Conservation (phyloP, 208 protist species). For the Crithidia brevicula region DNA sequence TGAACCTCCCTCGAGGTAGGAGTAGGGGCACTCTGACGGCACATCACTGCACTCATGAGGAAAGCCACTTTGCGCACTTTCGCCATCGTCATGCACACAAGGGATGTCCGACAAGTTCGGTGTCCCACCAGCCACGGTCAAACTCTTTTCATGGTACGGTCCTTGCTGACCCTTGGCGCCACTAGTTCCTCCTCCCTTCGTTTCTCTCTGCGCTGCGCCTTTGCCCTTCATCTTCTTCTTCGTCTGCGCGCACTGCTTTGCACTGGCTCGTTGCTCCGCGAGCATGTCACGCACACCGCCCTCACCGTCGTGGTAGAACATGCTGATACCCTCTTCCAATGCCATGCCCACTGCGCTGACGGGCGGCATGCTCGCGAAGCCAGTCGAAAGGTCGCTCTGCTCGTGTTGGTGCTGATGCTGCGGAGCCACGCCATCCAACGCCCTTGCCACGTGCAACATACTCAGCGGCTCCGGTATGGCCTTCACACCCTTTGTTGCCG, state of each 20-base stretch:
- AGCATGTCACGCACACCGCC: background rate
- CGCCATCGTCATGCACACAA: background rate
- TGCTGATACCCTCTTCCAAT: slow-evolving; percentile 1
- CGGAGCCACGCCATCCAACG: background rate
- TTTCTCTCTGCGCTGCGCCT: background rate
- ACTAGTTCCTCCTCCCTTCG: background rate
- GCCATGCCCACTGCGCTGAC: background rate
- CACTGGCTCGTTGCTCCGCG: too few relatives aligned
- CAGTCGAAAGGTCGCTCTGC: background rate
- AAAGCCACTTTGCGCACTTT: slow-evolving; percentile 7
- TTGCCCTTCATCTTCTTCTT: background rate
- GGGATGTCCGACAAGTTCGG: slow-evolving; percentile 13
- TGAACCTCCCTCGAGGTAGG: background rate
- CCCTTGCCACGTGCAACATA: background rate
- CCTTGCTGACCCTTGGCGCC: background rate
- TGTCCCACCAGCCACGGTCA: background rate
- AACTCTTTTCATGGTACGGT: slow-evolving; percentile 5
- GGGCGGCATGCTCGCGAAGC: slow-evolving; percentile 2
- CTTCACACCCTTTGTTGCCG: background rate
- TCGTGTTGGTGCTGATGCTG: background rate
- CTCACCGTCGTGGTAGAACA: slow-evolving; percentile 7
- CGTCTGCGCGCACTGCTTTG: background rate
- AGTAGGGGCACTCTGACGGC: background rate
- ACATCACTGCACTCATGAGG: too few relatives aligned
- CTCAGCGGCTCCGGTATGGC: background rate